A percentile compares a stretch with the other conserved stretches of the same genome.
These are phyloP conservation scores for Golubevia pallescens DNA, from an alignment of 1,284 basidiomycete genomes.

Conservation along the genomic window DNA sequence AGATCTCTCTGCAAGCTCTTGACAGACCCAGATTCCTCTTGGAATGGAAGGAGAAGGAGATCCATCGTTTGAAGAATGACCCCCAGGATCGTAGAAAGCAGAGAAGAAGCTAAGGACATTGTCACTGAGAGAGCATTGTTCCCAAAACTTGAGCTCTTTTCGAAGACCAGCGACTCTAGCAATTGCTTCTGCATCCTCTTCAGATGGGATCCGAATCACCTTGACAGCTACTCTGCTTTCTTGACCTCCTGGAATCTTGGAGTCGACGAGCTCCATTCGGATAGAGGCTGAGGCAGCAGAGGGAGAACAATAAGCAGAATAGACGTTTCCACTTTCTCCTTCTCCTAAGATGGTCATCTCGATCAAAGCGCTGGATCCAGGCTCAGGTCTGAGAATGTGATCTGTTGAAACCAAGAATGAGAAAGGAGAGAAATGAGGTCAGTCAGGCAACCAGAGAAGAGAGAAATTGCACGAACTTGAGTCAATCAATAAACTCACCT, in stretches of 20 bases:
- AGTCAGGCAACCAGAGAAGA: neutral
- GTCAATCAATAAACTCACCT: neutral
- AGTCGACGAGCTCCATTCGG: neutral
- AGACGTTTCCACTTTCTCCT: slow-evolving; percentile 44
- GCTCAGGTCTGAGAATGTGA: neutral
- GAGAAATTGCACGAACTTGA: too few species aligned
- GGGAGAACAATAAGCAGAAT: slow-evolving; percentile 13
- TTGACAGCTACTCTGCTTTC: slow-evolving; percentile 33
- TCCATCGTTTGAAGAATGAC: neutral
- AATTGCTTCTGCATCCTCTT: slow-evolving; percentile 21
- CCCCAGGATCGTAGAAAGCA: slow-evolving; percentile 19
- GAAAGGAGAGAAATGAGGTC: neutral
- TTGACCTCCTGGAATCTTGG: neutral
- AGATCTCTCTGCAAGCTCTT: slow-evolving; percentile 40
- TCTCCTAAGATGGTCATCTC: slow-evolving; percentile 41
- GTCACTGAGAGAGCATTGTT: slow-evolving; percentile 18
- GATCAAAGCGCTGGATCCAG: slow-evolving; percentile 3
- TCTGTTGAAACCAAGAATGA: neutral
- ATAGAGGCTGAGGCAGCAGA: neutral
- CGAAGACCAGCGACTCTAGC: slow-evolving; percentile 23
- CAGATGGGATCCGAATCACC: slow-evolving; percentile 18
- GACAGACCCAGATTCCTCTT: slow-evolving; percentile 36
- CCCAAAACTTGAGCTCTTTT: slow-evolving; percentile 40
- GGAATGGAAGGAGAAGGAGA: neutral
- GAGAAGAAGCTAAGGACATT: slow-evolving; percentile 36